Conservation (phyloP, 768 basidiomycete species). For the Trametes cubensis region DNA sequence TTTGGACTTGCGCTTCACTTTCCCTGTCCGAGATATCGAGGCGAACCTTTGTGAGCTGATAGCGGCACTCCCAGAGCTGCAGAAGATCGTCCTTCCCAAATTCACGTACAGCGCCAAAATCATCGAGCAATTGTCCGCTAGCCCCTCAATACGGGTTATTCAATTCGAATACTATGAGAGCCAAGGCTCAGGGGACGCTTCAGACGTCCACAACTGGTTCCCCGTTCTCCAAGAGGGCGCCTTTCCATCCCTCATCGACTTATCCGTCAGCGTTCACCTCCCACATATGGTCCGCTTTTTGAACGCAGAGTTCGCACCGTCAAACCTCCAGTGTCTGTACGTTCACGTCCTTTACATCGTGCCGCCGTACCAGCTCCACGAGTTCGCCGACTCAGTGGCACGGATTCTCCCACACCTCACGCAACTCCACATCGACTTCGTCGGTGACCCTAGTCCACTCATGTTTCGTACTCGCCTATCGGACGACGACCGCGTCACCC, state of each 20-base stretch:
- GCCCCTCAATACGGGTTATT: slow-evolving; percentile 46
- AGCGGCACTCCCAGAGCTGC: slow-evolving; percentile 45
- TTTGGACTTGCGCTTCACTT: slow-evolving; percentile 49
- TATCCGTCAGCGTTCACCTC: slow-evolving; percentile 50
- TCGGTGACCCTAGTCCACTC: slow-evolving; percentile 12
- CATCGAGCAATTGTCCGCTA: slow-evolving; percentile 48
- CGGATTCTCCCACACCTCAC: slow-evolving; percentile 52
- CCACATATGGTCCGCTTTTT: slow-evolving; percentile 51
- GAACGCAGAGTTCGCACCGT: slow-evolving; percentile 46
- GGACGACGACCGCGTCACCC: slow-evolving; percentile 35
- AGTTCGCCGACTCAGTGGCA: slow-evolving; percentile 47
- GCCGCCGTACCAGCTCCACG: slow-evolving; percentile 43
- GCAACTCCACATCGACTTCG: slow-evolving; percentile 41
- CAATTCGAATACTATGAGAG: slow-evolving; percentile 55
- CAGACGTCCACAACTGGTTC: slow-evolving; percentile 47
- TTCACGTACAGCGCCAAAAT: slow-evolving; percentile 52
- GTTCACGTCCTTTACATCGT: slow-evolving; percentile 53
- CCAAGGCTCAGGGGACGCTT: slow-evolving; percentile 50
- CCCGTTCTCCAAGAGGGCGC: slow-evolving; percentile 51
- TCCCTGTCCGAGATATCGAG: slow-evolving; percentile 47
- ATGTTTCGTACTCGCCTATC: slow-evolving; percentile 8
- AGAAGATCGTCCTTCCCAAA: slow-evolving; percentile 52
- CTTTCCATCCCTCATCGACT: slow-evolving; percentile 56
- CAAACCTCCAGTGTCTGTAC: slow-evolving; percentile 52
- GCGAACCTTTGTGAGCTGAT: slow-evolving; percentile 44